phyloP scores from a whole-genome alignment of 441 rosid species.

The California macrophylla region DNA sequence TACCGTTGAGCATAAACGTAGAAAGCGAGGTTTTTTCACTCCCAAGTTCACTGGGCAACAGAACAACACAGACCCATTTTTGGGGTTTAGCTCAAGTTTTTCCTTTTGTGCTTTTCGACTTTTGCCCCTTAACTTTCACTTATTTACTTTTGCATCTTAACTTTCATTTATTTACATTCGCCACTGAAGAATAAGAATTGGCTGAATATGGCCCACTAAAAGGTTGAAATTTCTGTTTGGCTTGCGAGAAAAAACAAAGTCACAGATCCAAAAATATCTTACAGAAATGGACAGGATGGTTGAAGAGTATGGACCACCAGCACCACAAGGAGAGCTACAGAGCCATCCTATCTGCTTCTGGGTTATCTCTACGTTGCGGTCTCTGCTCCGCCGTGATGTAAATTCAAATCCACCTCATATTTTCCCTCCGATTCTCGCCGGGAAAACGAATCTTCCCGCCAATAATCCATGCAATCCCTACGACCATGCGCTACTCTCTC shows the following conservation, averaged over 20 bases:
- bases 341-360: not conserved
- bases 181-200: not conserved
- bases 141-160: not conserved
- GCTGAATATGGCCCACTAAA: not conserved
- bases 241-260: not conserved
- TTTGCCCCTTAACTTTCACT: not conserved
- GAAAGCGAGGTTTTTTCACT: not conserved
- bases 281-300: not conserved
- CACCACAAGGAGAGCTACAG: not conserved
- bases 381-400: slow-evolving; percentile 5
- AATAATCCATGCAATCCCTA: slow-evolving; percentile 15
- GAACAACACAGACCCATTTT: not conserved
- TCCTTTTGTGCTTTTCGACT: not conserved
- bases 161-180: not conserved
- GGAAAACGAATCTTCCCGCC: slow-evolving; percentile 1
- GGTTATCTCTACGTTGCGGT: not conserved
- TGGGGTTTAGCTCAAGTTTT: too few relatives aligned
- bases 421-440: not conserved
- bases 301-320: not conserved
- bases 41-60: not conserved
- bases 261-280: not conserved
- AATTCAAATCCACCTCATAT: not conserved
- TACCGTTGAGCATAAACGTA: not conserved
- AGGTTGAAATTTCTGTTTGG: not conserved
- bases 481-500: slow-evolving; percentile 13